Evolutionary conservation across 2,329 filamentous ascomycete genomes (phyloP), one percentile per base, ranked within the genome.

Genomic region (Lecanicillium sp.): DNA sequence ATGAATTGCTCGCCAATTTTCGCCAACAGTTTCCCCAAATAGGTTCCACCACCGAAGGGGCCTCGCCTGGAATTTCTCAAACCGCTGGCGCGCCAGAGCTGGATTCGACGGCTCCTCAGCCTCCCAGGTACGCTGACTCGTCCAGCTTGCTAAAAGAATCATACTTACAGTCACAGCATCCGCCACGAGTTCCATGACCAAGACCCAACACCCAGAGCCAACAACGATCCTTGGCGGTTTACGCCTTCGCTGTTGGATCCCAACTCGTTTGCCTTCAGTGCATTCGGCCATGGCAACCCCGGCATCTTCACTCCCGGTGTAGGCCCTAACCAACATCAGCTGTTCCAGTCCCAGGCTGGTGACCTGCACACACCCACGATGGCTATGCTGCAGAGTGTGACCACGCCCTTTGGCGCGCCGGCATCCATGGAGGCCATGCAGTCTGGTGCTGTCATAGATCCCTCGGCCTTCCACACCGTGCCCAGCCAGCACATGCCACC

Each of bases 241-340:
- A 95, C 90, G 2, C 89, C 90, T 4, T 93, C 90, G 19, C 73
- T 95, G 49, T 78, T 97, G 62, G 91, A 97, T 62, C 83, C 89
- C 15, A 89, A 85, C 64, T 86, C 87, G 24, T 88, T 88, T 63
- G 80, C 82, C 20, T 96, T 95, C 67, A 77, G 81, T 51, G 76
- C 77, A 48, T 91, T 95, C 60, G 82, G 85, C 54, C 88, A 87
- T 65, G 86, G 90, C 54, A 79, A 85, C 38, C 79, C 86, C 14
- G 87, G 84, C 12, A 93, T 93, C 67, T 96, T 95, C 67, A 90
- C 89, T 7, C 87, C 90, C 2, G 94, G 88, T 1, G 86, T 89
- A 2, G 87, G 14, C 27, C 32, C 86, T 54, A 86, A 86, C 38
- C 85, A 83, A 54, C 88, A 86, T 61, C 86, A 86, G 15, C 68